These are phyloP conservation scores for Pythium periplocum DNA, from an alignment of 352 stramenopile species.

Conservation along the genomic window DNA sequence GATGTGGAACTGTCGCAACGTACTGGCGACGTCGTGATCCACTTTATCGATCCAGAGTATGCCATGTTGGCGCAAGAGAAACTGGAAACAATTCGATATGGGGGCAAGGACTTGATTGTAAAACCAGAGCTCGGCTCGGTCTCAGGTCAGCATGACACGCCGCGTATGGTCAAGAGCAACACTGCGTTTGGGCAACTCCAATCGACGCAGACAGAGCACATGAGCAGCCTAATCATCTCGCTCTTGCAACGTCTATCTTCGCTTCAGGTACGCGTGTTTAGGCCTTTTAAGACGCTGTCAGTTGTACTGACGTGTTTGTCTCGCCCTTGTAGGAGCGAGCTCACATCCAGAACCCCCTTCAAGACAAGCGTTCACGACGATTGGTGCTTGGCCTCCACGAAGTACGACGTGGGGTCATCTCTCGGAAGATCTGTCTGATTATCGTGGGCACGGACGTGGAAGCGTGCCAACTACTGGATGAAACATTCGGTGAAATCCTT, in stretches of 20 bases:
- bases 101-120: no score
- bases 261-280: conserved; percentile 18
- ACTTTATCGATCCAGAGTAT: no score
- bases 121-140: no score
- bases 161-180: no score
- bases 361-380: conserved; percentile 60
- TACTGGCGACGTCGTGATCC: no score
- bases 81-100: no score
- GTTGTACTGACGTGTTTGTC: background rate
- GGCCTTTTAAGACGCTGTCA: no score
- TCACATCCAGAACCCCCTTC: conserved; percentile 50
- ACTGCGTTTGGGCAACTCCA: no score
- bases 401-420: conserved; percentile 79
- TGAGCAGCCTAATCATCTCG: background rate
- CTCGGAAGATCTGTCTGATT: conserved; percentile 81
- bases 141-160: no score
- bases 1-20: conserved; percentile 2
- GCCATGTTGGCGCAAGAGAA: no score
- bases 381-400: conserved; percentile 92
- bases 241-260: conserved; percentile 35
- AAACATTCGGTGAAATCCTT: conserved; percentile 83
- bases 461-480: conserved; percentile 61
- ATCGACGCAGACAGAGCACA: no score
- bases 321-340: conserved; percentile 46
- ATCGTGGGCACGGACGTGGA: conserved; percentile 91